Evolutionary conservation across 2,329 filamentous ascomycete species (phyloP).

Genomic region (Gaeumannomyces tritici): DNA sequence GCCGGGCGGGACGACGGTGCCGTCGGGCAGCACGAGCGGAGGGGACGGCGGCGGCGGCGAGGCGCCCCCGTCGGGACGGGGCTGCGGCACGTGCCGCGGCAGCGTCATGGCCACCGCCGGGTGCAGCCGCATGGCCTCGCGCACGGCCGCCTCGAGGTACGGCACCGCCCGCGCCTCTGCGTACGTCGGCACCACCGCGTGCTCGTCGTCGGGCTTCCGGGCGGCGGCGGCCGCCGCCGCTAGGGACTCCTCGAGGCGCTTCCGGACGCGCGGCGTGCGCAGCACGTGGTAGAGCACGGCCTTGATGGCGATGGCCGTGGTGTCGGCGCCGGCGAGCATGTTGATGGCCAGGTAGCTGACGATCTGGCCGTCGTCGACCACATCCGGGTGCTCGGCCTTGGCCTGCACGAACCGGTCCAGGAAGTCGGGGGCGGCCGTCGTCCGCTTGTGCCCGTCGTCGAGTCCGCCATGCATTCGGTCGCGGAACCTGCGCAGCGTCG

Average conservation of each 20-base stretch:
- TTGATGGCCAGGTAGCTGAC: constrained; percentile 24
- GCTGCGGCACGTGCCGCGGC: constrained; percentile 35
- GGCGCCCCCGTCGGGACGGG: constrained; percentile 23
- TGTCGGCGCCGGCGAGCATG: constrained; percentile 24
- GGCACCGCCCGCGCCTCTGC: constrained; percentile 18
- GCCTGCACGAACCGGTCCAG: constrained; percentile 30
- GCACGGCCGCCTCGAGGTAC: constrained; percentile 41
- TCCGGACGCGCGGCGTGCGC: constrained; percentile 15
- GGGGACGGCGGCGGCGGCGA: constrained; percentile 24
- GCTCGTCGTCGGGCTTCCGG: background rate
- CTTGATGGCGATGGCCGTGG: constrained; percentile 22
- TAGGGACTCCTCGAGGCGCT: constrained; percentile 23
- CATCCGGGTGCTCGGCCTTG: constrained; percentile 20
- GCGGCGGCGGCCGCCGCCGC: constrained; percentile 6
- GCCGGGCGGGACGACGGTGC: constrained; percentile 23
- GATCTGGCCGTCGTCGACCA: constrained; percentile 23
- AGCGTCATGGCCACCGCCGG: constrained; percentile 36
- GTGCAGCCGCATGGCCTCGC: constrained; percentile 39
- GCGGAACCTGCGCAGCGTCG: constrained; percentile 17
- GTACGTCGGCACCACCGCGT: background rate
- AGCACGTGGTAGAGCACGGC: constrained; percentile 25
- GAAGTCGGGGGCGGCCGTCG: constrained; percentile 17
- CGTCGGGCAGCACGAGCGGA: constrained; percentile 24
- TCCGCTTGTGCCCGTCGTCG: constrained; percentile 13
- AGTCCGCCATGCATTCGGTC: constrained; percentile 15